Percentiles rank a stretch among this genome's conserved stretches.
Evolutionary conservation across 306 rosid species (phyloP).

Genomic region (Rosa multiflora): DNA sequence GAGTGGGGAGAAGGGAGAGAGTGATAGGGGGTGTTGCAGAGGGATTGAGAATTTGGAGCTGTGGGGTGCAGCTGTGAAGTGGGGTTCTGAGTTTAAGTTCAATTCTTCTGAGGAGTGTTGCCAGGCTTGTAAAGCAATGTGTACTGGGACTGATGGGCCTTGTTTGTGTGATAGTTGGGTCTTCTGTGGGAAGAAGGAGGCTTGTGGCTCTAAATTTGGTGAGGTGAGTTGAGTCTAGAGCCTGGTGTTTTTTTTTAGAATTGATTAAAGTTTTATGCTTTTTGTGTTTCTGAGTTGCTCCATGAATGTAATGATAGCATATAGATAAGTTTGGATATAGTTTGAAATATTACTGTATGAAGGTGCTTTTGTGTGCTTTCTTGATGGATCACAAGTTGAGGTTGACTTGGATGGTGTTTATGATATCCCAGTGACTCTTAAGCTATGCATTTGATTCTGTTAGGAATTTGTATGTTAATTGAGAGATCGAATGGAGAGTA

Average conservation of each 20-base stretch:
- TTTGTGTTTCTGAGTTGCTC: neutral
- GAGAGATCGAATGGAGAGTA: neutral
- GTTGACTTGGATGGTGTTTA: neutral
- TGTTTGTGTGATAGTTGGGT: conserved; percentile 92
- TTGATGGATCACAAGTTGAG: neutral
- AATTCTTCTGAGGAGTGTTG: conserved; percentile 70
- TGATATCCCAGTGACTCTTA: neutral
- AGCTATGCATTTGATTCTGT: neutral
- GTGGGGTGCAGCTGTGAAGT: conserved; percentile 92
- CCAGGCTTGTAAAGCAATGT: conserved; percentile 83
- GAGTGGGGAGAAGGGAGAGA: conserved; percentile 25
- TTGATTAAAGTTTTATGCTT: conserved; percentile 8
- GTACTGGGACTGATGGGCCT: conserved; percentile 83
- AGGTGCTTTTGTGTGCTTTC: neutral
- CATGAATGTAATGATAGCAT: neutral
- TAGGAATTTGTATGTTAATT: neutral
- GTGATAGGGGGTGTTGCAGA: conserved; percentile 54
- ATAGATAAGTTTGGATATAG: neutral
- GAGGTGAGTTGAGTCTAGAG: conserved; percentile 51
- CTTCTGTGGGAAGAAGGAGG: conserved; percentile 65
- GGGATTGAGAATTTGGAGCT: conserved; percentile 80
- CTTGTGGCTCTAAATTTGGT: conserved; percentile 81
- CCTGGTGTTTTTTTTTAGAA: neutral
- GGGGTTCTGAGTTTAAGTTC: conserved; percentile 90
- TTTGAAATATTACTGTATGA: neutral